Conservation (phyloP, 1,139 yeast species). For the Geotrichum bryndzae region DNA sequence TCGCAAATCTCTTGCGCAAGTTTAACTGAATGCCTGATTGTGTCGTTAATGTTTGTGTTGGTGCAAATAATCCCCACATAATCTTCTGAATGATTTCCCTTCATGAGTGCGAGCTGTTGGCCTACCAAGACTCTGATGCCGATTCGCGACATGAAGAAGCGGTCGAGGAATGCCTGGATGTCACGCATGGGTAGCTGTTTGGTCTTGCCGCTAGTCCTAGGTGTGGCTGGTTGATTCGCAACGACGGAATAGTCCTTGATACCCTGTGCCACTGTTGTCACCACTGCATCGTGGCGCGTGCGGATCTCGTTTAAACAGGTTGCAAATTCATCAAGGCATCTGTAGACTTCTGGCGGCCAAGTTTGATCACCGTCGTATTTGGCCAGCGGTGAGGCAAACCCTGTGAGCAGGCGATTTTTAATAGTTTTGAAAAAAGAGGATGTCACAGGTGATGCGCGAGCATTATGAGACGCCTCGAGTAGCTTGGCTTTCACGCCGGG, state of each 20-base stretch:
- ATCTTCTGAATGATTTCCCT: constrained; percentile 47
- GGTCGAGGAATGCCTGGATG: constrained; percentile 68
- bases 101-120: constrained; percentile 73
- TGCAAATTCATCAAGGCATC: constrained; percentile 62
- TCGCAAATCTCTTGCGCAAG: constrained; percentile 81
- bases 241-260: constrained; percentile 61
- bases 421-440: constrained; percentile 17
- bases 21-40: constrained; percentile 77
- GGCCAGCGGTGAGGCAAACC: constrained; percentile 45
- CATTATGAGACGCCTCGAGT: constrained; percentile 14
- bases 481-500: constrained; percentile 11
- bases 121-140: constrained; percentile 86
- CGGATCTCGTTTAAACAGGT: constrained; percentile 66
- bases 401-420: constrained; percentile 29
- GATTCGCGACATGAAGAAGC: constrained; percentile 78
- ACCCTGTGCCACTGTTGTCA: constrained; percentile 88
- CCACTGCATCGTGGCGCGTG: constrained; percentile 86
- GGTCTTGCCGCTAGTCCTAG: not conserved
- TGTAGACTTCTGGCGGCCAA: constrained; percentile 73
- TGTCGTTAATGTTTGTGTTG: constrained; percentile 68
- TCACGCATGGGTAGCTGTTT: constrained; percentile 35
- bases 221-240: not conserved
- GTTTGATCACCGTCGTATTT: constrained; percentile 46
- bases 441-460: constrained; percentile 17
- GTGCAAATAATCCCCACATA: constrained; percentile 83